These are phyloP conservation scores for Penicillium rolfsii DNA, from an alignment of 2,329 filamentous ascomycete species.

Conservation along the genomic window DNA sequence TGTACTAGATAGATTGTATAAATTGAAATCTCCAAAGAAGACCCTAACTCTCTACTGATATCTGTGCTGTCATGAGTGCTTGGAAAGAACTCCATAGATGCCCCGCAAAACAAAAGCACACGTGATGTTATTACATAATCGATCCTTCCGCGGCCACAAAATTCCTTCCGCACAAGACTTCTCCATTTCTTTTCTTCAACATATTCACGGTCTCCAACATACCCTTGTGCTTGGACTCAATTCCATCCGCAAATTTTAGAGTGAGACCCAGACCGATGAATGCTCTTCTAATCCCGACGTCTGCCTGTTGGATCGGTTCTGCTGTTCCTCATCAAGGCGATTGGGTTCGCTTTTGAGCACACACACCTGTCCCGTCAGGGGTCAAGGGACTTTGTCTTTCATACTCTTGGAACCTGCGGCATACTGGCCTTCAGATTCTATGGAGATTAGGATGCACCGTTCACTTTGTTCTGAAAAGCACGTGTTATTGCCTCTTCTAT, in stretches of 20 bases:
- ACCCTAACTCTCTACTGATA: too few relatives aligned
- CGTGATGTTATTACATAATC: conserved; percentile 16
- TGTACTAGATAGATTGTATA: too few relatives aligned
- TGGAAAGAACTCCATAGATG: not conserved
- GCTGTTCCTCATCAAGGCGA: conserved; percentile 33
- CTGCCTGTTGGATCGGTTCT: conserved; percentile 30
- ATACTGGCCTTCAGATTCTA: not conserved
- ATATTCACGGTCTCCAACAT: conserved; percentile 49
- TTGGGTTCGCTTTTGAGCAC: conserved; percentile 53
- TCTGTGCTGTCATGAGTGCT: too few relatives aligned
- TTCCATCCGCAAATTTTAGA: conserved; percentile 50
- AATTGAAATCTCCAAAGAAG: too few relatives aligned
- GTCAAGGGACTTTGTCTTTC: not conserved
- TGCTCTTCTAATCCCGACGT: conserved; percentile 51
- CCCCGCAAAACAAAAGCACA: not conserved
- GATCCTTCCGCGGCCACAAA: conserved; percentile 10
- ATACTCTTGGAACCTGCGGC: not conserved
- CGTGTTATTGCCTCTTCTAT: not conserved
- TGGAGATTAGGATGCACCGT: not conserved
- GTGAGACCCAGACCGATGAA: conserved; percentile 47
- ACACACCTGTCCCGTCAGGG: conserved; percentile 31
- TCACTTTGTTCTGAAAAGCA: not conserved
- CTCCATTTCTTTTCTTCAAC: conserved; percentile 31
- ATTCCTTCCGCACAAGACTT: conserved; percentile 22
- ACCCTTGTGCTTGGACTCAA: conserved; percentile 48